These are phyloP conservation scores for Phylloporus sp. DNA, from an alignment of 768 basidiomycete genomes.

Conservation along the genomic window DNA sequence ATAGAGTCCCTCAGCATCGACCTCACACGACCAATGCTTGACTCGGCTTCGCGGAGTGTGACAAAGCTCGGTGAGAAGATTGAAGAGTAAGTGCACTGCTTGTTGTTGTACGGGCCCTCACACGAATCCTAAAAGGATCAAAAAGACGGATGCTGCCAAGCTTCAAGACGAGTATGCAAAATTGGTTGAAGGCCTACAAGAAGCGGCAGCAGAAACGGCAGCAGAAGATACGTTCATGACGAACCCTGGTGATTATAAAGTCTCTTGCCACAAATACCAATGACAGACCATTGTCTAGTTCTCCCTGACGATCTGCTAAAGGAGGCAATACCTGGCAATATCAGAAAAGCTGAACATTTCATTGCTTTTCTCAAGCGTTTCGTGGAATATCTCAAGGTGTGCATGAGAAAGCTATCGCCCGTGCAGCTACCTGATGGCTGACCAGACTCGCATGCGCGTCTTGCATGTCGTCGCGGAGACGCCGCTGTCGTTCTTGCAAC, in stretches of 20 bases:
- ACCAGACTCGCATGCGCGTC: slow-evolving; percentile 96
- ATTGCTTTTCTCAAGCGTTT: slow-evolving; percentile 97
- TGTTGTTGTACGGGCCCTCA: slow-evolving; percentile 5
- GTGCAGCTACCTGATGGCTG: slow-evolving; percentile 9
- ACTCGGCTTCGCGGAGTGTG: slow-evolving; percentile 88
- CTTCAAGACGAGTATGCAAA: slow-evolving; percentile 96
- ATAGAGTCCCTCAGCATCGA: slow-evolving; percentile 98
- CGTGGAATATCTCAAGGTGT: slow-evolving; percentile 96
- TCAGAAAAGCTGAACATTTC: slow-evolving; percentile 98
- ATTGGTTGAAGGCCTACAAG: slow-evolving; percentile 90
- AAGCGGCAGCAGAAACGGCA: slow-evolving; percentile 50
- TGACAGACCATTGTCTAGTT: slow-evolving; percentile 42
- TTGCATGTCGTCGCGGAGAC: slow-evolving; percentile 98
- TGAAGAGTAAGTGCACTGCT: slow-evolving; percentile 67
- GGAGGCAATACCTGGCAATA: slow-evolving; percentile 97
- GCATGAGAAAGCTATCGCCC: background rate
- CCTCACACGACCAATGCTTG: slow-evolving; percentile 94
- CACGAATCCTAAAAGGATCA: slow-evolving; percentile 58
- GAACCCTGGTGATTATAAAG: slow-evolving; percentile 68
- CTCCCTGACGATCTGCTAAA: slow-evolving; percentile 91
- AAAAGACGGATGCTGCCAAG: slow-evolving; percentile 88
- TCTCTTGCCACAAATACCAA: background rate
- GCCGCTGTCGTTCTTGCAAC: slow-evolving; percentile 92
- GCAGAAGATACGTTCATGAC: slow-evolving; percentile 84
- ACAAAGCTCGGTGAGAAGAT: slow-evolving; percentile 85